phyloP scores from a whole-genome alignment of 306 rosid species.

The Acacia acuminata region DNA sequence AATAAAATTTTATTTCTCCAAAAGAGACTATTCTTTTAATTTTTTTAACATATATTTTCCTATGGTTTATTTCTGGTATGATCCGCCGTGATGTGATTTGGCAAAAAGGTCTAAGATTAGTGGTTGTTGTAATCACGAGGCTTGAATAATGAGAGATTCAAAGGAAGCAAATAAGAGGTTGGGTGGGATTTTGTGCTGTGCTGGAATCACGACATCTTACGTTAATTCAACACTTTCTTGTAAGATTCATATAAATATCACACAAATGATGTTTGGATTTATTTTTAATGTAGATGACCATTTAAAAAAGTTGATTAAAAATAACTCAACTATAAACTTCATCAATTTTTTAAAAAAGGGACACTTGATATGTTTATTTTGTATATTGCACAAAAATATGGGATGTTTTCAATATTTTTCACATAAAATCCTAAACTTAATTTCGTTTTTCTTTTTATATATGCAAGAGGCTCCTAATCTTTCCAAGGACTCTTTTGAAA shows the following conservation, averaged over 20 bases:
- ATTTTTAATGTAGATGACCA: neutral
- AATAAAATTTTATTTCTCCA: neutral
- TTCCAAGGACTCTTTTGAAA: constrained; percentile 29
- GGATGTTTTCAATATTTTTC: no score
- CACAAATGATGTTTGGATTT: no score
- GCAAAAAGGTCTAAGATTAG: neutral
- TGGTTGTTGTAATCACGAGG: neutral
- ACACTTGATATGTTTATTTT: no score
- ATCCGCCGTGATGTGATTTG: neutral
- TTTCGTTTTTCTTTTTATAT: neutral
- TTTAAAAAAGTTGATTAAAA: no score
- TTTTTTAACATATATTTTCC: neutral
- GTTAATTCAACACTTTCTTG: neutral
- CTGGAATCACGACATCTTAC: neutral
- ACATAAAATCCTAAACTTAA: neutral
- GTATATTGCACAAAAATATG: no score
- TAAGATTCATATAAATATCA: neutral
- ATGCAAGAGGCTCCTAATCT: constrained; percentile 23
- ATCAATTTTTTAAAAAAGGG: no score
- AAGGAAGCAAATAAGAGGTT: constrained; percentile 25
- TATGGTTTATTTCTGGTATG: neutral
- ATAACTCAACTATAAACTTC: no score
- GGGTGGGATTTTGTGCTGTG: constrained; percentile 24
- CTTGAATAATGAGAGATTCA: constrained; percentile 29
- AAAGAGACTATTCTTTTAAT: neutral